A percentile compares a stretch with the other conserved stretches of the same genome.
Conservation (phyloP, 73 alveolate species). For the Durusdinium trenchii region DNA sequence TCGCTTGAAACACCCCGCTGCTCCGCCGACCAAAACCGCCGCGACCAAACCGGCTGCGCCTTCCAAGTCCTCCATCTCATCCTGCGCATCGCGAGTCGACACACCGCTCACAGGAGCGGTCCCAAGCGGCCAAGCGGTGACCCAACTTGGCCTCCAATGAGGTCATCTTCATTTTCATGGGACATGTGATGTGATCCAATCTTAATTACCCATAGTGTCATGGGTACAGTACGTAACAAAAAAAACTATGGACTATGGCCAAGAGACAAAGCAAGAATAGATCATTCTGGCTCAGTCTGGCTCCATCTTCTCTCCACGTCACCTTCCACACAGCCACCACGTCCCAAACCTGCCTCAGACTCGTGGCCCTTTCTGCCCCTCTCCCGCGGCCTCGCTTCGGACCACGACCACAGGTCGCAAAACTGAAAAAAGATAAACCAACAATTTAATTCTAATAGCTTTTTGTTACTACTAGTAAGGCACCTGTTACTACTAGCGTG, state of each 20-base stretch:
- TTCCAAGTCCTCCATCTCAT: constrained; percentile 34
- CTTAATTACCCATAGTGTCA: neutral
- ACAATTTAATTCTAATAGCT: no score
- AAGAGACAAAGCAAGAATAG: neutral
- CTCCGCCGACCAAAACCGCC: neutral
- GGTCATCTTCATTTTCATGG: neutral
- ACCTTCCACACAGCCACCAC: neutral
- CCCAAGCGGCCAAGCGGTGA: neutral
- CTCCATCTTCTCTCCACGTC: neutral
- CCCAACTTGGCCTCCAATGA: neutral
- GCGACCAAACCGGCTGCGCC: neutral
- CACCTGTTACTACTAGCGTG: no score
- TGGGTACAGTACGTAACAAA: neutral
- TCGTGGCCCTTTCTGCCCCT: constrained; percentile 44
- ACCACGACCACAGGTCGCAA: neutral
- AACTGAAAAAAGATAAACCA: neutral
- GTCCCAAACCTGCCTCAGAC: constrained; percentile 6
- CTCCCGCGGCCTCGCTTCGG: constrained; percentile 24
- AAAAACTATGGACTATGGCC: neutral
- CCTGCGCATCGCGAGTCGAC: neutral
- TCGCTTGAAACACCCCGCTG: neutral
- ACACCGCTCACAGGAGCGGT: neutral
- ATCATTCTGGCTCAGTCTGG: neutral
- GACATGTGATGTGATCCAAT: neutral
- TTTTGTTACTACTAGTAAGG: no score